These are phyloP conservation scores for Pythium insidiosum DNA, from an alignment of 352 stramenopile genomes.

Conservation along the genomic window DNA sequence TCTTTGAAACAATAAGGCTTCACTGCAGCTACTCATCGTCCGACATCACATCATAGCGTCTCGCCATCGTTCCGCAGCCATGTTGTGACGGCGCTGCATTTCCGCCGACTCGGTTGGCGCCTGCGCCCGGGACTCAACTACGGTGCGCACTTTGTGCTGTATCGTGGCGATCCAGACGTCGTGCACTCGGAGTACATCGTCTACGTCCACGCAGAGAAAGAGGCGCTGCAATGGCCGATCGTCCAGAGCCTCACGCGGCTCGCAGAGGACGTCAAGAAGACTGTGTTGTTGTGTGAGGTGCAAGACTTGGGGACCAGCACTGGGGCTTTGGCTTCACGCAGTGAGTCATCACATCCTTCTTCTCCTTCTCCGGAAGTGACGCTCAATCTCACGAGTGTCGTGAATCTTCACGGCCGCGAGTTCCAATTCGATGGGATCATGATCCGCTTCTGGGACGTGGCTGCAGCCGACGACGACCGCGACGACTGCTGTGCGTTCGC, in stretches of 20 bases:
- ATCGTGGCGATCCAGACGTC: conserved; percentile 32
- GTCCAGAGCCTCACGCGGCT: conserved; percentile 68
- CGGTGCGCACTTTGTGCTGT: conserved; percentile 59
- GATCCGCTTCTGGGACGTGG: conserved; percentile 53
- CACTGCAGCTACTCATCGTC: too few species aligned
- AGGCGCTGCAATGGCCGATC: conserved; percentile 26
- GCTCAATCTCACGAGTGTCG: too few species aligned
- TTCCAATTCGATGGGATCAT: conserved; percentile 30
- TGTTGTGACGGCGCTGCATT: conserved; percentile 51
- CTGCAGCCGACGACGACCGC: conserved; percentile 11
- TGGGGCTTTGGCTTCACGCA: too few species aligned
- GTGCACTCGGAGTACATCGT: conserved; percentile 78
- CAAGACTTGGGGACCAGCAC: too few species aligned
- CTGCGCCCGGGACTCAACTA: conserved; percentile 63
- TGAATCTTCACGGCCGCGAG: background rate
- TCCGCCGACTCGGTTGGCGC: conserved; percentile 39
- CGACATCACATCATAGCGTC: too few species aligned
- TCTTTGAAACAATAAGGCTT: too few species aligned
- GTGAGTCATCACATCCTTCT: too few species aligned
- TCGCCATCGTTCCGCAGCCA: conserved; percentile 38
- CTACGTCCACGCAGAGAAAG: conserved; percentile 25
- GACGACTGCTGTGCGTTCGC: conserved; percentile 30
- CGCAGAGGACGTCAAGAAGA: conserved; percentile 76
- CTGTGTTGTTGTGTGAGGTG: conserved; percentile 50
- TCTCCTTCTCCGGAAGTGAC: too few species aligned